Evolutionary conservation across 768 basidiomycete species (phyloP), one percentile per base, ranked within the genome.

Genomic region (Mycena chlorophos): DNA sequence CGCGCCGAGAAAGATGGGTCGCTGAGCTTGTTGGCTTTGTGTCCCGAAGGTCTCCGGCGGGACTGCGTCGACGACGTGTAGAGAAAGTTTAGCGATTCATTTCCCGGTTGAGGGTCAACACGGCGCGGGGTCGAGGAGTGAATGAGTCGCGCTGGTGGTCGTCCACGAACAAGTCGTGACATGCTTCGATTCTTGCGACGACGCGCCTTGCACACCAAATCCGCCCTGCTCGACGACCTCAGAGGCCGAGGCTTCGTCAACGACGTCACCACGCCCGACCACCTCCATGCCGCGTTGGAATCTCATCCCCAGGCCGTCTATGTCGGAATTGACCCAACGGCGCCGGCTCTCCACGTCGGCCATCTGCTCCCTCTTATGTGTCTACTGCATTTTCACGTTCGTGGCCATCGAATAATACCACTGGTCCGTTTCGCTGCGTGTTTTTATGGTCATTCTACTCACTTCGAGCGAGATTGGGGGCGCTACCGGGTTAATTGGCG

Each of bases 401-500:
- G 80, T n/a, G 96, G 96, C 1, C 94, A 98, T 70, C 75, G 77
- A 26, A 78, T 86, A 37, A 86, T 98, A 28, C 87, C 91, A 4
- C 79, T 99, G 25, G 96, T 97, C 66, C 73, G 90, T 71, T 1
- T 25, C n/a, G 4, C 26, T 6, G 27, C 40, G 14, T 17, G 5
- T 49, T 43, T 3, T 5, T 39, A 30, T 27, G 17, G 39, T 23
- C n/a, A 50, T 47, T 42, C 40, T 14, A 42, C n/a, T n/a, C 39
- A 49, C 27, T 13, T 20, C 26, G 27, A 27, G 39, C 39, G 66
- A 98, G 96, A 89, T 98, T 68, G 96, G 97, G 28, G 94, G 94
- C 1, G 95, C 94, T 8, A 98, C 96, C 0, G 97, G 94, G 8
- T 85, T 89, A n/a, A 87, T 99, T 42, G 97, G 97, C 5, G 97